These are phyloP conservation scores for Helotiales sp. DNA, from an alignment of 2,329 filamentous ascomycete species.

Conservation along the genomic window DNA sequence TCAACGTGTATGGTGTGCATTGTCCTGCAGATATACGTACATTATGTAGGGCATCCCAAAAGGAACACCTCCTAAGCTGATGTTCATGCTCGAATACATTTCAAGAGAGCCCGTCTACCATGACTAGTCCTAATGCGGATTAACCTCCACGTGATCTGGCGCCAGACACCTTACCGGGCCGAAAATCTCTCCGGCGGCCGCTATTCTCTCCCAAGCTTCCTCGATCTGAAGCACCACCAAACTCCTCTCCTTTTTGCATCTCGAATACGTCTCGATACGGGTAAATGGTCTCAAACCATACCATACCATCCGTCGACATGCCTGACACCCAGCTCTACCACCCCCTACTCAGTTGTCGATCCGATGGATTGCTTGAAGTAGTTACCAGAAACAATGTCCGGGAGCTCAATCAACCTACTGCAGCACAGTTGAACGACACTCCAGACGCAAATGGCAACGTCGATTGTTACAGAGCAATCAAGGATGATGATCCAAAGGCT, in stretches of 20 bases:
- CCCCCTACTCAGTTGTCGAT: conserved; percentile 27
- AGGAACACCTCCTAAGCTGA: no score
- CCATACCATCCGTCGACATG: not conserved
- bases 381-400: conserved; percentile 22
- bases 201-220: not conserved
- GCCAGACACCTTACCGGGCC: no score
- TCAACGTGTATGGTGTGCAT: no score
- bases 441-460: conserved; percentile 53
- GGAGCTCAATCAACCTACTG: conserved; percentile 50
- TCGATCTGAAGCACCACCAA: not conserved
- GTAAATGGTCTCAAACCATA: not conserved
- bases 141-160: no score
- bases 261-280: no score
- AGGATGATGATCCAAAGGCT: conserved; percentile 50
- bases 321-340: conserved; percentile 27
- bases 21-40: no score
- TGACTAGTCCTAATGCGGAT: no score
- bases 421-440: conserved; percentile 50
- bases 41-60: no score
- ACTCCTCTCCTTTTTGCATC: no score
- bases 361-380: conserved; percentile 30
- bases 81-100: no score
- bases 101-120: no score
- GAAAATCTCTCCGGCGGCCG: no score
- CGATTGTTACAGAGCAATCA: conserved; percentile 54